phyloP scores from a whole-genome alignment of 345 rosid species.

The Citrus inodora region DNA sequence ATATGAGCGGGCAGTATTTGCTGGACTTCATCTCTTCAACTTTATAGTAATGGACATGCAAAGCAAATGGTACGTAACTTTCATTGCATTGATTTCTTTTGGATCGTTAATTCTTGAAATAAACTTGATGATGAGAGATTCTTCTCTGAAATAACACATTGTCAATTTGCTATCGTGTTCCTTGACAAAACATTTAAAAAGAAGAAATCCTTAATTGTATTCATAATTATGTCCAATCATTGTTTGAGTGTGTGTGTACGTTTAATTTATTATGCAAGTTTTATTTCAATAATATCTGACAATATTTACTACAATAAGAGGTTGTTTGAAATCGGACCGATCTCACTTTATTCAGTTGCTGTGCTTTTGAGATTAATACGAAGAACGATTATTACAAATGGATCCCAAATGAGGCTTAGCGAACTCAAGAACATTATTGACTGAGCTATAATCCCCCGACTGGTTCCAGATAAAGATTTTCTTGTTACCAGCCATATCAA shows the following conservation, averaged over 20 bases:
- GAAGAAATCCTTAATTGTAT: not conserved
- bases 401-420: not conserved
- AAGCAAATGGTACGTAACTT: not conserved
- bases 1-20: not conserved
- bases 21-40: not conserved
- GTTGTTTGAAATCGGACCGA: no score
- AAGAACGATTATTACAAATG: not conserved
- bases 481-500: not conserved
- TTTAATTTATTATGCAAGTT: not conserved
- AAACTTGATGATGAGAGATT: not conserved
- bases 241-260: no score
- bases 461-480: not conserved
- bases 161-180: not conserved
- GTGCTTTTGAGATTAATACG: not conserved
- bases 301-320: no score
- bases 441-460: not conserved
- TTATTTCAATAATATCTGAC: no score
- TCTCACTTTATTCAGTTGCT: not conserved
- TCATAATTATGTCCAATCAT: not conserved
- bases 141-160: no score
- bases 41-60: not conserved
- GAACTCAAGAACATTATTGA: not conserved
- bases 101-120: not conserved
- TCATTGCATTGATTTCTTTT: not conserved
- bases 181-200: not conserved